A percentile compares a stretch with the other conserved stretches of the same genome.
These are phyloP conservation scores for Gossypium herbaceum DNA, from an alignment of 345 rosid genomes.

Conservation along the genomic window DNA sequence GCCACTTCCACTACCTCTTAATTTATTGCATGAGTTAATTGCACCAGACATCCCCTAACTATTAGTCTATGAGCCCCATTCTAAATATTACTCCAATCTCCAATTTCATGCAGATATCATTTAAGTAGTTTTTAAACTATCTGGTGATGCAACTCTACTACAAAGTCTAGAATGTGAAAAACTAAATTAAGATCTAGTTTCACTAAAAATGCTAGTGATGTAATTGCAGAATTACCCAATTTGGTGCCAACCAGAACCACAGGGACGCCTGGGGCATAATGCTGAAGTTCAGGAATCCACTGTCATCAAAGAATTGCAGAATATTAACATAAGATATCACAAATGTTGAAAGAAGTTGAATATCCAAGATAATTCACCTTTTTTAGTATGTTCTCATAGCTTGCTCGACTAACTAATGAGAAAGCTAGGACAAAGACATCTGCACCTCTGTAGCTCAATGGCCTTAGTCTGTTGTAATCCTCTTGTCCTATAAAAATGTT, in stretches of 20 bases:
- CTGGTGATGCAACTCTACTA: neutral
- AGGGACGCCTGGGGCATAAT: constrained; percentile 87
- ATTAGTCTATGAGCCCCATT: too few species aligned
- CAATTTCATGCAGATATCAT: neutral
- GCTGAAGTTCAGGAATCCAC: constrained; percentile 99
- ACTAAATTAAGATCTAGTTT: neutral
- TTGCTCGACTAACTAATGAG: constrained; percentile 92
- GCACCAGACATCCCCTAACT: too few species aligned
- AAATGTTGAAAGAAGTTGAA: constrained; percentile 1
- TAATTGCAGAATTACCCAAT: constrained; percentile 49
- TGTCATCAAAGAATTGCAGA: constrained; percentile 34
- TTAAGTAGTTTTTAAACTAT: neutral
- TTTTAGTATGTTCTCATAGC: constrained; percentile 87
- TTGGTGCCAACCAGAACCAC: constrained; percentile 89
- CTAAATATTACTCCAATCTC: too few species aligned
- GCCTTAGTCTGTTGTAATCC: constrained; percentile 93
- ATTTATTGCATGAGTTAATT: neutral
- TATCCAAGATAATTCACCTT: constrained; percentile 46
- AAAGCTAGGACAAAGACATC: constrained; percentile 95
- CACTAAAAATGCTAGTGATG: neutral
- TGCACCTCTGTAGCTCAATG: constrained; percentile 96
- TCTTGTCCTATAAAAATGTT: constrained; percentile 66
- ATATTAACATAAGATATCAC: neutral
- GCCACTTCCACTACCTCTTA: neutral
- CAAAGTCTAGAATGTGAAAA: neutral